phyloP scores from a whole-genome alignment of 1,284 basidiomycete genomes.

The Ustilago lituana region DNA sequence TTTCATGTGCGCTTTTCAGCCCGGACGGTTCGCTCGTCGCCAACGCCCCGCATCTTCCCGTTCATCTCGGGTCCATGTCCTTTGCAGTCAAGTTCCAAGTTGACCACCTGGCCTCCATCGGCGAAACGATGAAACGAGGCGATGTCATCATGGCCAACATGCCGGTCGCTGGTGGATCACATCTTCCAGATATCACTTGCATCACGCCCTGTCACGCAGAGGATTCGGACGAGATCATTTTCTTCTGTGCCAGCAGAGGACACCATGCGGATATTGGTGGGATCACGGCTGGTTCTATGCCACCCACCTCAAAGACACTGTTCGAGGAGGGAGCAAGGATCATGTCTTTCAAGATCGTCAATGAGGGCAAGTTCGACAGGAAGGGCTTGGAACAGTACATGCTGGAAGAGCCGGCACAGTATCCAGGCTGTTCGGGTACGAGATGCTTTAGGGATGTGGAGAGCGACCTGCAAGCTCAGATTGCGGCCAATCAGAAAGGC shows the following conservation, averaged over 20 bases:
- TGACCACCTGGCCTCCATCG: slow-evolving; percentile 72
- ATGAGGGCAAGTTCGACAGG: slow-evolving; percentile 80
- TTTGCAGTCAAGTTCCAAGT: slow-evolving; percentile 91
- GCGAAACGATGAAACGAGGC: slow-evolving; percentile 74
- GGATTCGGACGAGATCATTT: slow-evolving; percentile 77
- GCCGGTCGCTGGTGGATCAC: slow-evolving; percentile 80
- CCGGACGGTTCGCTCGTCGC: slow-evolving; percentile 90
- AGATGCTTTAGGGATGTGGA: slow-evolving; percentile 80
- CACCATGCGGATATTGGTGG: slow-evolving; percentile 75
- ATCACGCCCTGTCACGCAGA: slow-evolving; percentile 86
- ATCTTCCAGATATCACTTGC: slow-evolving; percentile 79
- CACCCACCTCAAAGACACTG: slow-evolving; percentile 86
- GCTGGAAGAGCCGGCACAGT: slow-evolving; percentile 84
- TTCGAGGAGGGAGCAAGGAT: slow-evolving; percentile 95
- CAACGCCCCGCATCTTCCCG: slow-evolving; percentile 84
- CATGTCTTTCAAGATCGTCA: slow-evolving; percentile 90
- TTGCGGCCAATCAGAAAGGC: slow-evolving; percentile 95
- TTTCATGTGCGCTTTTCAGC: slow-evolving; percentile 85
- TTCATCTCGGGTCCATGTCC: slow-evolving; percentile 70
- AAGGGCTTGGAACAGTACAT: slow-evolving; percentile 80
- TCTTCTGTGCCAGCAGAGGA: slow-evolving; percentile 89
- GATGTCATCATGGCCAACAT: slow-evolving; percentile 92
- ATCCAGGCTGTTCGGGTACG: slow-evolving; percentile 69
- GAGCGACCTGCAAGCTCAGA: slow-evolving; percentile 92
- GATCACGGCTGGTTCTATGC: slow-evolving; percentile 87